Evolutionary conservation across 768 basidiomycete genomes (phyloP).

Genomic region (Brasilioporus rufonigricans): DNA sequence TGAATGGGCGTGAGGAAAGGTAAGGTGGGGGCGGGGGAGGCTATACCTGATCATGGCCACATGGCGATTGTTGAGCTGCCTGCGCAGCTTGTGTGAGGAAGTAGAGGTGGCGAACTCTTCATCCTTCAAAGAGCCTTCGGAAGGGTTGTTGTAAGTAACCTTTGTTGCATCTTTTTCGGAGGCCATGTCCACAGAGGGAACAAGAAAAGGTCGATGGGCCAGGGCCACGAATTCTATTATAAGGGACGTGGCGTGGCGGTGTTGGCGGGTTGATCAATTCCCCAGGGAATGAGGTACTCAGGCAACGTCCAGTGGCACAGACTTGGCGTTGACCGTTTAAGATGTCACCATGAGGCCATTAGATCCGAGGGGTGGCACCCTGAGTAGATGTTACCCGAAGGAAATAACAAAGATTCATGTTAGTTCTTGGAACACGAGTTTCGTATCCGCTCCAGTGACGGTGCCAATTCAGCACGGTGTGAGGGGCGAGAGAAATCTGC

Average conservation of each 20-base stretch:
- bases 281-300: not conserved
- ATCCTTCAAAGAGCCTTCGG: constrained; percentile 21
- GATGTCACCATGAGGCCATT: not conserved
- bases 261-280: not conserved
- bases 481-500: not conserved
- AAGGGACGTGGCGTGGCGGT: constrained; percentile 3
- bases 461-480: not conserved
- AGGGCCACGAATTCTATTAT: not conserved
- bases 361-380: not conserved
- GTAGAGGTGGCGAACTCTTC: constrained; percentile 12
- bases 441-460: not conserved
- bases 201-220: not conserved
- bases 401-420: not conserved
- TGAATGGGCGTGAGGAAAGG: constrained; percentile 21
- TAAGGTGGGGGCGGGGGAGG: not conserved
- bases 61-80: constrained; percentile 75
- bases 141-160: not conserved
- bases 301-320: not conserved
- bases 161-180: constrained; percentile 21
- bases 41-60: constrained; percentile 76
- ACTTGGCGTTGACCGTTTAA: not conserved
- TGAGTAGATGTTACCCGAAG: not conserved
- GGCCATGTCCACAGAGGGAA: constrained; percentile 1
- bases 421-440: not conserved
- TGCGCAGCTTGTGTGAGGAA: constrained; percentile 35